These are phyloP conservation scores for Colletotrichum sp. DNA, from an alignment of 2,329 filamentous ascomycete genomes.

Conservation along the genomic window DNA sequence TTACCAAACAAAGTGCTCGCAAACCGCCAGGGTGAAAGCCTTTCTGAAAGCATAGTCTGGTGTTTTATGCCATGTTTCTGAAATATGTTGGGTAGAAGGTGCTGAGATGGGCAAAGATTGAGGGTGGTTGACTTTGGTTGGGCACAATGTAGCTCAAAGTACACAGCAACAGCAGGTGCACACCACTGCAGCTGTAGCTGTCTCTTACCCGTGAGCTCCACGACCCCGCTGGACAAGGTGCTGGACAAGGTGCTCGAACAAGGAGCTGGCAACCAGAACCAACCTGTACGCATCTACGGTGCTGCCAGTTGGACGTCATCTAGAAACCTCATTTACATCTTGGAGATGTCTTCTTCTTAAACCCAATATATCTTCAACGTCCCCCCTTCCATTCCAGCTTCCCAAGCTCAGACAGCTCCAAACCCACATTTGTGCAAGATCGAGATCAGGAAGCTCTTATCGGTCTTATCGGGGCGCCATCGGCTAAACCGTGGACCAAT, in stretches of 20 bases:
- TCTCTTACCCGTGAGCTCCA: background rate
- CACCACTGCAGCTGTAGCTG: background rate
- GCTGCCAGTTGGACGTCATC: background rate
- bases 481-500: slow-evolving; percentile 14
- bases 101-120: background rate
- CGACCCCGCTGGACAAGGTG: slow-evolving; percentile 1
- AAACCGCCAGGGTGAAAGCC: background rate
- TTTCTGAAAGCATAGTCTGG: background rate
- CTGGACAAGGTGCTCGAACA: background rate
- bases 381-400: background rate
- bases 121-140: background rate
- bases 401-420: background rate
- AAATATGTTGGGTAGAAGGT: background rate
- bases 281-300: background rate
- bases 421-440: background rate
- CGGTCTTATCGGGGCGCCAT: background rate
- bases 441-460: slow-evolving; percentile 12
- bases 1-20: background rate
- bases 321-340: background rate
- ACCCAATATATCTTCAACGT: background rate
- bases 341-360: background rate
- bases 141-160: background rate
- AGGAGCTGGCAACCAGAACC: background rate
- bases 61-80: background rate
- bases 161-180: background rate